Percentiles rank a stretch among this genome's conserved stretches.
phyloP scores from a whole-genome alignment of 1,284 basidiomycete genomes.

The Dichomitus squalens region DNA sequence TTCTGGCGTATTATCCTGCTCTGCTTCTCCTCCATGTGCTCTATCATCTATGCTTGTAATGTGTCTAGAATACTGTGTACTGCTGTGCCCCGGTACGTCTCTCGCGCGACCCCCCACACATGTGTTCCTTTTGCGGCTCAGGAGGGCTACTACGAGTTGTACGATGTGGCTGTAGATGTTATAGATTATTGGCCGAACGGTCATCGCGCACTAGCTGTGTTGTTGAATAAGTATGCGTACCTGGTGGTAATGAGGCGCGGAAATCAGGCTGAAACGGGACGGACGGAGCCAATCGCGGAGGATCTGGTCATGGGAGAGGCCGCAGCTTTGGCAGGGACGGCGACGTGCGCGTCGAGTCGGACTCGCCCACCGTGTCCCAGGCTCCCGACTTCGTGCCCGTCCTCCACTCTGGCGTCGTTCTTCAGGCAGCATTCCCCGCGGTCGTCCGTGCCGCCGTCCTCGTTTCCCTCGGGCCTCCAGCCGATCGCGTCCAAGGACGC shows the following conservation, averaged over 20 bases:
- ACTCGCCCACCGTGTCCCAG: neutral
- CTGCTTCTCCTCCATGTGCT: slow-evolving; percentile 13
- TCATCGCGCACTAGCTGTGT: slow-evolving; percentile 1
- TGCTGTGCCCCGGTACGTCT: slow-evolving; percentile 21
- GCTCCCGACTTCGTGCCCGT: neutral
- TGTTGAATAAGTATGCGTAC: neutral
- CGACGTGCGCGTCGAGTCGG: slow-evolving; percentile 20
- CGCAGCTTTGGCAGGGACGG: slow-evolving; percentile 14
- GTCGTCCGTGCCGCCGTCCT: slow-evolving; percentile 47
- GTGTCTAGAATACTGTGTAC: slow-evolving; percentile 29
- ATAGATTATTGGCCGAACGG: slow-evolving; percentile 29
- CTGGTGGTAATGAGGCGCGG: neutral
- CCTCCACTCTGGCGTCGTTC: slow-evolving; percentile 35
- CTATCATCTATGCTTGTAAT: slow-evolving; percentile 29
- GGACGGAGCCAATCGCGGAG: slow-evolving; percentile 9
- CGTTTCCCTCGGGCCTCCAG: slow-evolving; percentile 55
- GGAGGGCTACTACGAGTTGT: slow-evolving; percentile 27
- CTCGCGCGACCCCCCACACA: slow-evolving; percentile 25
- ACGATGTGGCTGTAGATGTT: slow-evolving; percentile 32
- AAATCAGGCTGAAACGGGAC: neutral
- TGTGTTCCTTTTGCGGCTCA: slow-evolving; percentile 19
- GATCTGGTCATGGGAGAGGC: slow-evolving; percentile 3
- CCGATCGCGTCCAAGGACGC: slow-evolving; percentile 56
- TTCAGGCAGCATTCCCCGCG: slow-evolving; percentile 45
- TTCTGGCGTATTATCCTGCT: slow-evolving; percentile 14